phyloP scores from a whole-genome alignment of 352 stramenopile genomes.

The Phytophthora pini region DNA sequence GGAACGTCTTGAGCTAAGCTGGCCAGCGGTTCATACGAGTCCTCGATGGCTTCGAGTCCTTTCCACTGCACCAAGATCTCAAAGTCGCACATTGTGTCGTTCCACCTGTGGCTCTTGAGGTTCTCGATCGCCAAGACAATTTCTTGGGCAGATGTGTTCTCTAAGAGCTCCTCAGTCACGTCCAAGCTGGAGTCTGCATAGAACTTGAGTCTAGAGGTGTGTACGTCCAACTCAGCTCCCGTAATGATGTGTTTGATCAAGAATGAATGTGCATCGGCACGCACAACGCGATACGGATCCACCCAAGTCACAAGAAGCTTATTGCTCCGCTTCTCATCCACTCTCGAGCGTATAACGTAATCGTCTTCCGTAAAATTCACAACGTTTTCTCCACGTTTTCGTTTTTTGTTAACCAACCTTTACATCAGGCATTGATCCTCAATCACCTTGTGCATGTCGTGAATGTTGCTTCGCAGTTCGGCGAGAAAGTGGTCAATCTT shows the following conservation, averaged over 20 bases:
- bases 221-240: background rate
- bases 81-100: background rate
- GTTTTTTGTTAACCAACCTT: slow-evolving; percentile 12
- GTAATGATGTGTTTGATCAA: background rate
- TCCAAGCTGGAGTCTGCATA: slow-evolving; percentile 4
- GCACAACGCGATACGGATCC: slow-evolving; percentile 8
- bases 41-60: too few species aligned
- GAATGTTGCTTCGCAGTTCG: background rate
- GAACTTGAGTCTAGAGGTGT: slow-evolving; percentile 1
- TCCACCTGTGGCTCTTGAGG: background rate
- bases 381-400: slow-evolving; percentile 4
- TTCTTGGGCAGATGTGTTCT: background rate
- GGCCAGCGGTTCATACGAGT: too few species aligned
- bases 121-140: background rate
- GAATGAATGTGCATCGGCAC: slow-evolving; percentile 21
- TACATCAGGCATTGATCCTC: slow-evolving; percentile 10
- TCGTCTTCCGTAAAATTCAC: slow-evolving; percentile 19
- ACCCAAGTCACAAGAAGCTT: slow-evolving; percentile 23
- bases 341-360: slow-evolving; percentile 12
- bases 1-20: too few species aligned
- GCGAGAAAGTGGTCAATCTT: background rate
- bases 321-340: slow-evolving; percentile 14
- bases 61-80: too few species aligned
- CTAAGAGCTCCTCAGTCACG: background rate
- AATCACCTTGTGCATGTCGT: slow-evolving; percentile 4